Base-by-base conservation (phyloP, 495 filamentous ascomycete species). In the Talaromyces nanjingensis region DNA sequence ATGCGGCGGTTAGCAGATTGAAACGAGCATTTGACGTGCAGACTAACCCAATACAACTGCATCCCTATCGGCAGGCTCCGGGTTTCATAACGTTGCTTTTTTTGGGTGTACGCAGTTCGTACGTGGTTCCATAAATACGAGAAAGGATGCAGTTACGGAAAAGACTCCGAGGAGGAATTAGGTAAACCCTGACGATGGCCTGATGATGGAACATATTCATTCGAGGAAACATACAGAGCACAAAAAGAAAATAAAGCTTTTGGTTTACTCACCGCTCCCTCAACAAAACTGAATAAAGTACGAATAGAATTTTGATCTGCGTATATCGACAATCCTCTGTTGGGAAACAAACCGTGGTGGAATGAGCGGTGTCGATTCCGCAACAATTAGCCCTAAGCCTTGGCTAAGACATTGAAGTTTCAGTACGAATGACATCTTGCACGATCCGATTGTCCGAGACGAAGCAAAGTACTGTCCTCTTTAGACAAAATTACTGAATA, bases 361-460 rank as follows among this genome's bases (percentile, higher is more conserved):
- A 47, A 49, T 18, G 45, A 49, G 45, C 45, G 45, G 45, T 49
- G 45, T 49, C 45, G 0, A 4, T 20, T 49, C 45, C 45, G 16
- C 16, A 45, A 45, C n/a, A 49, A 49, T 20, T 18, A 49, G 45
- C 45, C 45, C 53, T 56, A 25, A 31, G 53, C 6, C 53, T 56
- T 56, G 53, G 53, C 53, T 56, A 56, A 56, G 53, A 56, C 53
- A 56, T 56, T 49, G 6, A 20, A 49, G 45, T 49, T 49, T 49
- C 45, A 49, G 45, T 20, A 49, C 45, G 45, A 18, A 45, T 45
- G 39, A 18, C 39, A 45, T 49, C 18, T 49, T 49, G 4, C 18
- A 49, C 18, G 45, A 49, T 49, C 45, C 45, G 45, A 49, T 8
- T 22, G 45, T 22, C 45, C 45, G 18, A 49, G 45, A 49, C 18